phyloP scores from a whole-genome alignment of 371 early-diverging fungal species.

The Syncephalastrum contaminatum region DNA sequence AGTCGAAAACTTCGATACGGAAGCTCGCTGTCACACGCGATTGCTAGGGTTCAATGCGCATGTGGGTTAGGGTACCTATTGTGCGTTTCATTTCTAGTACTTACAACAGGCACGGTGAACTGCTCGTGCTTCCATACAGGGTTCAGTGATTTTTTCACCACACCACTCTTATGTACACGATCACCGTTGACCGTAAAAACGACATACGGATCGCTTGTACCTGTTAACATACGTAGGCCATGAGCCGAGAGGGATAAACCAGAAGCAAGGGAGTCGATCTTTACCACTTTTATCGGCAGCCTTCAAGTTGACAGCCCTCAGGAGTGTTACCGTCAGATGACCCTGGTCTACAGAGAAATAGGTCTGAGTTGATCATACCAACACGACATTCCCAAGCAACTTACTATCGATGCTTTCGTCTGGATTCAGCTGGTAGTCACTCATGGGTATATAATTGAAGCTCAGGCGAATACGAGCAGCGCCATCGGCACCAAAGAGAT shows the following conservation, averaged over 20 bases:
- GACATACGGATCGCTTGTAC: constrained; percentile 84
- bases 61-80: background rate
- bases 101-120: constrained; percentile 68
- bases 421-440: constrained; percentile 44
- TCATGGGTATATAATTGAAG: constrained; percentile 54
- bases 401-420: constrained; percentile 62
- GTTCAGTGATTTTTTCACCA: constrained; percentile 75
- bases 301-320: constrained; percentile 46
- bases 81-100: constrained; percentile 16
- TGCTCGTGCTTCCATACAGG: constrained; percentile 78
- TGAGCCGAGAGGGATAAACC: background rate
- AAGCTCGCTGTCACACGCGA: constrained; percentile 62
- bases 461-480: constrained; percentile 47
- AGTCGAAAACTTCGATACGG: constrained; percentile 79
- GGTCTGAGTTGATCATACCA: background rate
- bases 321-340: constrained; percentile 42
- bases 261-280: background rate
- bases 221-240: constrained; percentile 12
- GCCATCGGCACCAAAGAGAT: constrained; percentile 31
- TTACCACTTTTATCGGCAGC: constrained; percentile 52
- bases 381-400: constrained; percentile 6
- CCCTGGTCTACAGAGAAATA: constrained; percentile 42
- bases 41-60: constrained; percentile 23
- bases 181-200: constrained; percentile 74
- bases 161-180: constrained; percentile 75